A percentile compares a stretch with the other conserved stretches of the same genome.
Evolutionary conservation across 1,284 basidiomycete genomes (phyloP).

Genomic region (Cryptococcus sp.): DNA sequence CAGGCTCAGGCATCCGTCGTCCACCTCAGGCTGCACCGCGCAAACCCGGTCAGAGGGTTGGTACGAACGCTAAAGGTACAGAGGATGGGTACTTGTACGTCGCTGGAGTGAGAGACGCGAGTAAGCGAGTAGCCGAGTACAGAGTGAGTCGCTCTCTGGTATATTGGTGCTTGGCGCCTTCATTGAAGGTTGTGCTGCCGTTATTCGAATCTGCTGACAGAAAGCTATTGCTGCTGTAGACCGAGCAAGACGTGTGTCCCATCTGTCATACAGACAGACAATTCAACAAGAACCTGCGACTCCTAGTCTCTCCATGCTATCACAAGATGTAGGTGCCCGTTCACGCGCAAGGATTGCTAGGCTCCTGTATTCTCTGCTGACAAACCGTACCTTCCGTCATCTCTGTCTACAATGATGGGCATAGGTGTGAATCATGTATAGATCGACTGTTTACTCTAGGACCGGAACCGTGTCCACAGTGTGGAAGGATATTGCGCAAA

Average conservation of each 20-base stretch:
- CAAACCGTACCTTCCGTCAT: not conserved
- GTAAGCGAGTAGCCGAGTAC: slow-evolving; percentile 47
- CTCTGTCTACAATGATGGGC: not conserved
- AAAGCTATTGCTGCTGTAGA: slow-evolving; percentile 55
- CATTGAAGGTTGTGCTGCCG: not conserved
- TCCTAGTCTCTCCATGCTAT: slow-evolving; percentile 95
- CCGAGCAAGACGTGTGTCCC: slow-evolving; percentile 92
- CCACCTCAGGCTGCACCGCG: slow-evolving; percentile 1
- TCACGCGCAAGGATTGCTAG: not conserved
- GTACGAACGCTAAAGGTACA: slow-evolving; percentile 19
- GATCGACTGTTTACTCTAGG: slow-evolving; percentile 94
- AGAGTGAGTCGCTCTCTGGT: slow-evolving; percentile 27
- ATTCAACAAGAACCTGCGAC: slow-evolving; percentile 87
- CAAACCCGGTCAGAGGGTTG: slow-evolving; percentile 20
- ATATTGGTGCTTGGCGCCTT: no score
- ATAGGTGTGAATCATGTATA: slow-evolving; percentile 95
- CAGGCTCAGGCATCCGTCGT: not conserved
- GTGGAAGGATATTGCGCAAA: slow-evolving; percentile 85
- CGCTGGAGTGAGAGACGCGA: slow-evolving; percentile 45
- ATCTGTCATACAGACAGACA: slow-evolving; percentile 97
- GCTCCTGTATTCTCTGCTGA: not conserved
- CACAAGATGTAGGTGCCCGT: slow-evolving; percentile 79
- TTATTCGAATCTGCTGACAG: not conserved
- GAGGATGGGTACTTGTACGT: slow-evolving; percentile 48
- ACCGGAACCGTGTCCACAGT: slow-evolving; percentile 94